Percentiles rank a stretch among this genome's conserved stretches.
Conservation (phyloP, 192 early-diverging fungal species). For the Coemansia sp. region DNA sequence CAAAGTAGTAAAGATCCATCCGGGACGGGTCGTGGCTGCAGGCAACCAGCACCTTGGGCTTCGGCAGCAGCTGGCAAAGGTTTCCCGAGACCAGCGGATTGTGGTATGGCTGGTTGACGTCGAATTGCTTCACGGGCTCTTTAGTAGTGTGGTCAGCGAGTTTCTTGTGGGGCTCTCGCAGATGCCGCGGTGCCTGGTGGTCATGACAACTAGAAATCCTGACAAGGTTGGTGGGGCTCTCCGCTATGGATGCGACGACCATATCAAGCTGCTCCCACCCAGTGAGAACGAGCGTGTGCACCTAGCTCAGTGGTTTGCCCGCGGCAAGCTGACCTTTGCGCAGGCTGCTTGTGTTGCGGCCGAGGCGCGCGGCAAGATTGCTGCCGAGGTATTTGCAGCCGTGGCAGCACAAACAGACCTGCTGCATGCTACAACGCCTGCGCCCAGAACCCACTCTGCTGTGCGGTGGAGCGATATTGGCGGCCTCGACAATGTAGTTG, state of each 20-base stretch:
- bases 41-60: conserved; percentile 33
- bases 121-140: conserved; percentile 27
- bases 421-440: too few species aligned
- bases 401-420: too few species aligned
- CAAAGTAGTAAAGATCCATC: conserved; percentile 13
- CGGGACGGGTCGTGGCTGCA: conserved; percentile 18
- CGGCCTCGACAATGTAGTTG: conserved; percentile 67
- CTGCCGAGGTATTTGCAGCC: conserved; percentile 20
- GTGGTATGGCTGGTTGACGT: conserved; percentile 37
- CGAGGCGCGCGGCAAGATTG: conserved; percentile 13
- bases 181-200: conserved; percentile 18
- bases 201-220: conserved; percentile 45
- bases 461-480: conserved; percentile 78
- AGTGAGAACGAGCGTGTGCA: conserved; percentile 10
- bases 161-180: conserved; percentile 3
- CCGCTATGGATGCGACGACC: conserved; percentile 34
- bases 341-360: conserved; percentile 2
- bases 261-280: conserved; percentile 26
- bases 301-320: conserved; percentile 23
- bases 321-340: not conserved
- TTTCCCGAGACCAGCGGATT: not conserved
- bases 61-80: not conserved
- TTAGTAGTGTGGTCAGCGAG: conserved; percentile 18
- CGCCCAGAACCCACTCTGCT: not conserved
- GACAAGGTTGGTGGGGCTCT: conserved; percentile 22